Base-by-base conservation (phyloP, 2,329 filamentous ascomycete genomes). In the Verticillium nubilum region DNA sequence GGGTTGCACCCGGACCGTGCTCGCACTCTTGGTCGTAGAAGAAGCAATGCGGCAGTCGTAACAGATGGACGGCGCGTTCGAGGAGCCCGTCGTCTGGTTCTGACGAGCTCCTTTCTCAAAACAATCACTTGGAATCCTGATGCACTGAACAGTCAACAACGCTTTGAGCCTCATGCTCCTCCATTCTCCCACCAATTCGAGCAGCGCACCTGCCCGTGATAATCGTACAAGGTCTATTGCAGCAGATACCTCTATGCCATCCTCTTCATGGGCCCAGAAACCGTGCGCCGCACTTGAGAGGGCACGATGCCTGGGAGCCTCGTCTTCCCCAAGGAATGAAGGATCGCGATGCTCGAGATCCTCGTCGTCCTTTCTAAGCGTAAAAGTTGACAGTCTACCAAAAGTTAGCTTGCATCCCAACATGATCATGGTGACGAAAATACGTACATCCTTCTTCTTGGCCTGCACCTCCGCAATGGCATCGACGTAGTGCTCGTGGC, bases 401-500 rank as follows among this genome's bases (percentile, higher is more conserved):
- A 28, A 52, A 29, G 60, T 74, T 67, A 74, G 72, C 61, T 53
- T 47, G 15, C 6, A 6, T 13, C 17, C 27, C 31, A 15, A 13
- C 17, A 15, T 27, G 26, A 17, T 13, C 55, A 55, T 50, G 29
- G 56, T 52, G 31, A n/a, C 47, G 3, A 54, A 53, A 10, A 58
- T 54, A 80, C 83, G 79, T 68, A 86, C 83, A 64, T 96, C 92
- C 85, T 96, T 96, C 89, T 97, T 97, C 88, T 97, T 89, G 63
- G 89, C 88, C 75, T 93, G 92, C 68, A 99, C 95, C 78, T 99
- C 95, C 37, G 92, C 86, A 74, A 99, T 98, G 62, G 95, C 95
- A 80, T 99, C 95, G 56, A 99, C 95, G 72, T 98, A 99, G 76
- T 99, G 92, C 80, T 99, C 95, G 74, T 99, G 95, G 61, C 90